Conservation (phyloP, 1,284 basidiomycete genomes). For the Hemileia vastatrix region DNA sequence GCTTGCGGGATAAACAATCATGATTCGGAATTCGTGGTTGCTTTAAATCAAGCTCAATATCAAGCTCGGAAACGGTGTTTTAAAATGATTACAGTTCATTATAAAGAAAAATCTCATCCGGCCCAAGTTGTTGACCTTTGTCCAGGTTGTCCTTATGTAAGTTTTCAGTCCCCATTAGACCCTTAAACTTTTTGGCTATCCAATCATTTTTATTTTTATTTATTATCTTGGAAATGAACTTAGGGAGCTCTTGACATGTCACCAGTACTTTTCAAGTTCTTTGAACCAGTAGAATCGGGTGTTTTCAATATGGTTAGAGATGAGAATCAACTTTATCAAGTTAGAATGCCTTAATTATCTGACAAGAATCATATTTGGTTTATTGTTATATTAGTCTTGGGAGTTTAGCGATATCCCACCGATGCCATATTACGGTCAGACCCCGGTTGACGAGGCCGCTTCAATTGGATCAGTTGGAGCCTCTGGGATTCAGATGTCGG, state of each 20-base stretch:
- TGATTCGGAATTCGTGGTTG: slow-evolving; percentile 53
- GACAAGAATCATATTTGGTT: no score
- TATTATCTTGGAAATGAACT: no score
- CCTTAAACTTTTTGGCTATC: neutral
- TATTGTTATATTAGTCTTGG: no score
- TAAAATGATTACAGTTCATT: slow-evolving; percentile 8
- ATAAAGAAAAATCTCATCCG: neutral
- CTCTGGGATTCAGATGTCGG: no score
- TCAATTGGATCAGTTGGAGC: no score
- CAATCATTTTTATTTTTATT: neutral
- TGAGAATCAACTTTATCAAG: no score
- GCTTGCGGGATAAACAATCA: slow-evolving; percentile 58
- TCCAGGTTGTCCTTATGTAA: slow-evolving; percentile 3
- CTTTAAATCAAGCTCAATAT: slow-evolving; percentile 55
- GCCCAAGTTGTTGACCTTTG: neutral
- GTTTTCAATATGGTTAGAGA: slow-evolving; percentile 14
- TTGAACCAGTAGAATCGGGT: slow-evolving; percentile 5
- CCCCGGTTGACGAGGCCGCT: no score
- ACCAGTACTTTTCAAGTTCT: slow-evolving; percentile 2
- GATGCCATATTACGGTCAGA: no score
- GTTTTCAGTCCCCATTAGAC: no score
- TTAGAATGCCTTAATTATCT: no score
- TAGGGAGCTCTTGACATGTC: slow-evolving; percentile 10
- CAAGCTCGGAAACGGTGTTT: slow-evolving; percentile 42
- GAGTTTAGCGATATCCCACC: no score